A percentile compares a stretch with the other conserved stretches of the same genome.
phyloP scores from a whole-genome alignment of 306 rosid genomes.

The Quercus aquifolioides region DNA sequence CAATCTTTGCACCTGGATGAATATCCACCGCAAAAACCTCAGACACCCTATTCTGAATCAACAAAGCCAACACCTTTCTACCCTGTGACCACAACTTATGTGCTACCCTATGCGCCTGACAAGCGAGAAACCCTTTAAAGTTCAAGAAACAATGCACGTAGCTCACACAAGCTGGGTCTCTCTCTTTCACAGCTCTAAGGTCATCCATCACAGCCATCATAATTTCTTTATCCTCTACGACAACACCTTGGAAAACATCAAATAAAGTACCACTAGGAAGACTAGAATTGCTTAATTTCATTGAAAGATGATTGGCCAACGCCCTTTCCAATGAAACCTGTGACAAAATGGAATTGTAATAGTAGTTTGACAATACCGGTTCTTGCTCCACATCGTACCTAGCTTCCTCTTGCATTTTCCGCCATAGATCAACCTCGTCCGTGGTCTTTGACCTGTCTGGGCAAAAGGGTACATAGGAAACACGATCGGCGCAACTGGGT shows the following conservation, averaged over 20 bases:
- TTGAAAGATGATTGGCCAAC: constrained; percentile 54
- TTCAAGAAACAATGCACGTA: constrained; percentile 68
- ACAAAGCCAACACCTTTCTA: constrained; percentile 49
- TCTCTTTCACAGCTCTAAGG: constrained; percentile 62
- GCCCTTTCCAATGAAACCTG: constrained; percentile 57
- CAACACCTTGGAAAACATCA: constrained; percentile 45
- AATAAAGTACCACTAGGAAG: constrained; percentile 45
- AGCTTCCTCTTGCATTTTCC: constrained; percentile 64
- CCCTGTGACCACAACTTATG: constrained; percentile 65
- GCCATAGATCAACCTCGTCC: constrained; percentile 53
- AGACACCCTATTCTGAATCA: constrained; percentile 79
- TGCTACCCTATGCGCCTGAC: constrained; percentile 76
- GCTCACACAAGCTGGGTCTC: constrained; percentile 87
- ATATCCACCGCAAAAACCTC: constrained; percentile 79
- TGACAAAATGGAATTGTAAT: constrained; percentile 43
- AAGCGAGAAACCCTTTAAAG: constrained; percentile 79
- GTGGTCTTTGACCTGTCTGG: constrained; percentile 13
- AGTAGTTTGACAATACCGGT: constrained; percentile 59
- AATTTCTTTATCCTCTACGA: constrained; percentile 36
- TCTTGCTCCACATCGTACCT: constrained; percentile 47
- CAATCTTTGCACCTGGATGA: constrained; percentile 83
- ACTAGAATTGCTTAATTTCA: constrained; percentile 44
- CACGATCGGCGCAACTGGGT: constrained; percentile 32
- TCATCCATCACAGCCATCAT: constrained; percentile 41
- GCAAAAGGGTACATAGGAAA: constrained; percentile 30